Base-by-base conservation (phyloP, 371 early-diverging fungal species). In the Conidiobolus incongruus region DNA sequence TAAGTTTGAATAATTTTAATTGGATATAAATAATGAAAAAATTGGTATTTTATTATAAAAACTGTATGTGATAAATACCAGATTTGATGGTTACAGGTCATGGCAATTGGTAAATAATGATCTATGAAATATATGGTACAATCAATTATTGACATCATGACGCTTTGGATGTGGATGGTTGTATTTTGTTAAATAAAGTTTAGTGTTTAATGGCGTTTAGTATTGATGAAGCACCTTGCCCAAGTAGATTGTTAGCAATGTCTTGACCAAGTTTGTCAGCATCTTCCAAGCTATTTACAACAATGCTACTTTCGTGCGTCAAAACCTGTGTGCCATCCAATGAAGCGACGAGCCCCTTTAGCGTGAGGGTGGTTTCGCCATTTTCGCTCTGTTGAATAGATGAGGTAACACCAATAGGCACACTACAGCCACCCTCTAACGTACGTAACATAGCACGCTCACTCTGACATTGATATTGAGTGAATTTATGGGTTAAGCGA, bases 401-500 rank as follows among this genome's bases (percentile, higher is more conserved):
- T 1, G 87, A 71, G 49, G 65, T 67, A 16, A 91, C 93, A 40
- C 93, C 96, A 50, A 94, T 78, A 4, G 96, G 95, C 38, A 95
- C 92, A 44, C 76, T 79, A 64, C 96, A 95, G 1, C 96, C 96
- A 28, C 96, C 96, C 61, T 94, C 91, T 16, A 96, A 58, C 17
- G 56, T 61, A 17, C 85, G 70, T 85, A 94, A 81, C 49, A 92
- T 64, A 20, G 74, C 62, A n/a, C 95, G 82, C 52, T 96, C 96
- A 4, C 81, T 74, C 22, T 62, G 54, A 45, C 87, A 86, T 16
- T 70, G 54, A 28, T 84, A 41, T 26, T 72, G 58, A 0, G 91
- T 79, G 4, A 59, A 59, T 26, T 47, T 22, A 48, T 91, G 79
- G 34, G 79, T 68, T 20, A 93, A 62, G 1, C 54, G 47, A 10